Percentiles rank a stretch among this genome's conserved stretches.
phyloP scores from a whole-genome alignment of 1,284 basidiomycete species.

The Pseudozyma hubeiensis region DNA sequence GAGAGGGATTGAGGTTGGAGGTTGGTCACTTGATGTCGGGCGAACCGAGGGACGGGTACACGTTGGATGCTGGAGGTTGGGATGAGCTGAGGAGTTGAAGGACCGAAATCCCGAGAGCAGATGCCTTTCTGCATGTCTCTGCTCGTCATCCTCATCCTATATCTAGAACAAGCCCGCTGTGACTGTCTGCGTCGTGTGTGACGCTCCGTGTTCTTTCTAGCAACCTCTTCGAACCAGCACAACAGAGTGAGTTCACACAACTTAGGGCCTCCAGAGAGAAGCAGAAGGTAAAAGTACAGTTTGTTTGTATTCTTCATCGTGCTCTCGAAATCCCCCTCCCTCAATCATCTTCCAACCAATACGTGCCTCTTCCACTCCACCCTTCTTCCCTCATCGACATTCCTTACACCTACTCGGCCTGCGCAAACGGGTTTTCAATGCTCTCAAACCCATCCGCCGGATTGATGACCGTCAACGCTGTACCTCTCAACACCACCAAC shows the following conservation, averaged over 20 bases:
- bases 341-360: too few relatives aligned
- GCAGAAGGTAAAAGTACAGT: conserved; percentile 5
- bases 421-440: conserved; percentile 64
- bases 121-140: not conserved
- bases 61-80: conserved; percentile 26
- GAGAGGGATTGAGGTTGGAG: conserved; percentile 17
- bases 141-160: too few relatives aligned
- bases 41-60: conserved; percentile 33
- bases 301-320: conserved; percentile 5
- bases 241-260: conserved; percentile 2
- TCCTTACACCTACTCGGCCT: conserved; percentile 32
- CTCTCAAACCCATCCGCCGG: conserved; percentile 67
- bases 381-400: not conserved
- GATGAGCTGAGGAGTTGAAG: conserved; percentile 22
- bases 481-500: conserved; percentile 64
- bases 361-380: not conserved
- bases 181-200: too few relatives aligned
- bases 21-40: conserved; percentile 35
- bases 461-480: conserved; percentile 65
- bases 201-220: too few relatives aligned
- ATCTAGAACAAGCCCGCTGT: too few relatives aligned
- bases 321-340: not conserved
- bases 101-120: not conserved
- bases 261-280: too few relatives aligned
- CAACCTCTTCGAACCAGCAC: too few relatives aligned